phyloP scores from a whole-genome alignment of 2,329 filamentous ascomycete species.

The Hymenoscyphus salicellus region DNA sequence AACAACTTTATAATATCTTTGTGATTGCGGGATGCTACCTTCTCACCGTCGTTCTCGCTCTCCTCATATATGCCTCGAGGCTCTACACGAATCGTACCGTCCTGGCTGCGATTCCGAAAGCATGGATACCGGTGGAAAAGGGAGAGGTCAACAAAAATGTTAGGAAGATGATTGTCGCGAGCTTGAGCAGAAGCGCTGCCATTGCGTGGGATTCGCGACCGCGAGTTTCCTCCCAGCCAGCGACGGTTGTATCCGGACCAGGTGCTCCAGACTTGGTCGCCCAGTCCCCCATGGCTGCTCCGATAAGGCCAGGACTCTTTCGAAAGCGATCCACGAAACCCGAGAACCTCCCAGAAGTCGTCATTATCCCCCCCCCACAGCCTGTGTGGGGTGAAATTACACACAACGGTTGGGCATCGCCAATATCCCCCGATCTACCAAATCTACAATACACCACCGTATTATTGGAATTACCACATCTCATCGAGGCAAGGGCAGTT shows the following conservation, averaged over 20 bases:
- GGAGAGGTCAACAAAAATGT: conserved; percentile 76
- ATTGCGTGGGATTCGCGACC: conserved; percentile 78
- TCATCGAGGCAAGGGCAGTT: conserved; percentile 92
- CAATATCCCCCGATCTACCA: conserved; percentile 68
- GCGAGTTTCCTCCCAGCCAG: conserved; percentile 46
- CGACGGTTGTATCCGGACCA: conserved; percentile 31
- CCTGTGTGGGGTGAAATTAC: conserved; percentile 75
- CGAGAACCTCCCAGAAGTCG: conserved; percentile 23
- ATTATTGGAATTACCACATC: conserved; percentile 76
- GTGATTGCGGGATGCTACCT: conserved; percentile 75
- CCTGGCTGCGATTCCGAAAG: conserved; percentile 78
- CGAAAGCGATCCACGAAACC: conserved; percentile 12
- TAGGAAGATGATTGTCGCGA: conserved; percentile 68
- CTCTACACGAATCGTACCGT: conserved; percentile 82
- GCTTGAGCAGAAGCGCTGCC: conserved; percentile 72
- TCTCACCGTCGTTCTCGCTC: conserved; percentile 65
- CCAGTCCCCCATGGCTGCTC: conserved; percentile 15
- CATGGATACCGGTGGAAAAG: conserved; percentile 81
- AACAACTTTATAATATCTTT: conserved; percentile 76
- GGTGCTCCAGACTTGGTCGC: conserved; percentile 31
- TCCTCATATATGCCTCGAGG: conserved; percentile 77
- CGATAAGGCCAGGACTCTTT: conserved; percentile 12
- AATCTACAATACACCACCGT: conserved; percentile 82
- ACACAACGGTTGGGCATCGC: conserved; percentile 86
- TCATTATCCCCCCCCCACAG: conserved; percentile 24